Evolutionary conservation across 352 stramenopile species (phyloP).

Genomic region (Globisporangium heterothallicum): DNA sequence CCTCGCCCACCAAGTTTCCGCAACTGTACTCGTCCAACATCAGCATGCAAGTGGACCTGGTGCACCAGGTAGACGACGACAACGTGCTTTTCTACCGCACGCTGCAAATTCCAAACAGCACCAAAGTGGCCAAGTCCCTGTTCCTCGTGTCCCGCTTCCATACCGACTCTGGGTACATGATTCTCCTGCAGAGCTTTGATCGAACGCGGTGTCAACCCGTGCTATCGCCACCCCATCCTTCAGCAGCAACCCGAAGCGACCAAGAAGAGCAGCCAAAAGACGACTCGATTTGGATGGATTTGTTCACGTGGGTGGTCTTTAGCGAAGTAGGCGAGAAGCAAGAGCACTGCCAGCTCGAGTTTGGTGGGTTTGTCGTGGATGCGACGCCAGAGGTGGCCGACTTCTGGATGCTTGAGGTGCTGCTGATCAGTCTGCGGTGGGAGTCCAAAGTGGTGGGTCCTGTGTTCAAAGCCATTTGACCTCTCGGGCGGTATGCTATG

Average conservation of each 20-base stretch:
- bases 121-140: constrained; percentile 11
- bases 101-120: constrained; percentile 11
- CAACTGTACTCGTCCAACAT: constrained; percentile 39
- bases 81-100: constrained; percentile 16
- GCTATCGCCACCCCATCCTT: background rate
- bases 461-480: constrained; percentile 4
- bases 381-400: constrained; percentile 6
- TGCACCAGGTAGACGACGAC: constrained; percentile 12
- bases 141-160: constrained; percentile 8
- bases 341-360: constrained; percentile 11
- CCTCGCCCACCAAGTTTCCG: constrained; percentile 16
- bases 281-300: constrained; percentile 11
- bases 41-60: constrained; percentile 22
- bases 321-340: constrained; percentile 1
- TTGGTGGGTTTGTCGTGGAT: constrained; percentile 8
- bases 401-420: constrained; percentile 16
- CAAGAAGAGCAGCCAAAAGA: background rate
- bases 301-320: constrained; percentile 14
- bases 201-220: background rate
- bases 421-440: constrained; percentile 17
- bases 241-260: background rate
- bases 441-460: constrained; percentile 10
- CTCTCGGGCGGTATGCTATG: too few relatives aligned
- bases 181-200: constrained; percentile 10
- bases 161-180: background rate